Base-by-base conservation (phyloP, 192 early-diverging fungal genomes). In the Piromyces sp. region DNA sequence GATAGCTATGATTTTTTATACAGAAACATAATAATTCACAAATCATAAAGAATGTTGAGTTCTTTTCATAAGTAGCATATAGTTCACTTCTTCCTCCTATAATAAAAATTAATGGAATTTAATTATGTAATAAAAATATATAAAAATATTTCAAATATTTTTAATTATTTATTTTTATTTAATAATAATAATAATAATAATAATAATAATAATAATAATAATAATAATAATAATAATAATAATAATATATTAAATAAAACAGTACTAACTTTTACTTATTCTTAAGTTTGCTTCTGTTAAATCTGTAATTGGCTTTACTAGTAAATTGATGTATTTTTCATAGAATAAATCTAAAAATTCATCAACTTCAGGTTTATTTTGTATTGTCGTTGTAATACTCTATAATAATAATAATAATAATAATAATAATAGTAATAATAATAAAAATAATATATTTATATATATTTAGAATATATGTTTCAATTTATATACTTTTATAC, bases 301-400 rank as follows among this genome's bases (percentile, higher is more conserved):
- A 37, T 4, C 87, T 30, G 88, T 82, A 37, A 98, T 82, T 0
- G 94, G 94, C 36, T 88, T 86, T n/a, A 94, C 87, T 36, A 95
- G 86, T 33, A 86, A 87, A 30, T 42, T 82, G 17, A 90, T 88
- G 81, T 92, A 92, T 0, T 86, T 84, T 28, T 92, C 89, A 86
- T 96, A 97, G 85, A 97, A 96, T 30, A 94, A 81, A 11, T 88
- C 84, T 79, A 97, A 84, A 80, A 96, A 96, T n/a, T 90, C 88
- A 38, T 96, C 92, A 5, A 88, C 85, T 16, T 94, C 93, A 14
- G 87, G 58, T 31, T 80, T 22, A 78, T 81, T 83, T 13, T 83
- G 81, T 17, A 40, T 84, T 30, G 29, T 37, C 13, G 83, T 81
- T 80, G 30, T 29, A 26, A 79, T 31, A 79, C 37, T 30, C 82